Conservation (phyloP, 495 filamentous ascomycete genomes). For the Aspergillus conjunctus region DNA sequence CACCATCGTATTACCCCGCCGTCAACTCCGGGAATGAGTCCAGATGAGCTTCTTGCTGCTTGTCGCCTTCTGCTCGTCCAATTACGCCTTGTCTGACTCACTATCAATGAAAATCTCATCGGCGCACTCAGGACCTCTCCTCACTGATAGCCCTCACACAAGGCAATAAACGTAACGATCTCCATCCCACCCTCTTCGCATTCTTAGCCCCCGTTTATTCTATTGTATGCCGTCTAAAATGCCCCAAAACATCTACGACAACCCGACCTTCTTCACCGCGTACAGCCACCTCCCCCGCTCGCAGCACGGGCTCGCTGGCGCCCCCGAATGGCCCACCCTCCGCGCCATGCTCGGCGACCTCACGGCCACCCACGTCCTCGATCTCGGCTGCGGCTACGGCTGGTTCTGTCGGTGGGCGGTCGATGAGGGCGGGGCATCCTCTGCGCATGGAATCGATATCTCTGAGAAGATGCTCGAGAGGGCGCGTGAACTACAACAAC, state of each 20-base stretch:
- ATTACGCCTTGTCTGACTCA: too few species aligned
- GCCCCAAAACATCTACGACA: slow-evolving; percentile 31
- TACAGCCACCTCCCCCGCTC: slow-evolving; percentile 29
- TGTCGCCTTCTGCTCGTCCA: too few species aligned
- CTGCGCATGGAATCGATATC: slow-evolving; percentile 24
- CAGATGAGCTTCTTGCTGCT: too few species aligned
- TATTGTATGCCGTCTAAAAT: too few species aligned
- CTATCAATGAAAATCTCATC: too few species aligned
- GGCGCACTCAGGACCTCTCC: too few species aligned
- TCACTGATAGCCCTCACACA: too few species aligned
- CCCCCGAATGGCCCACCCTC: slow-evolving; percentile 30
- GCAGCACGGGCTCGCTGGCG: slow-evolving; percentile 21
- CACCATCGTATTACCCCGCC: too few species aligned
- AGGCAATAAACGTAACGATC: too few species aligned
- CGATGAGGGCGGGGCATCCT: slow-evolving; percentile 15
- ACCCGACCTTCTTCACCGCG: slow-evolving; percentile 25
- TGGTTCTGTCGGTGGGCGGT: slow-evolving; percentile 32
- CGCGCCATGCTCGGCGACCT: slow-evolving; percentile 18
- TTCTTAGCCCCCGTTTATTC: too few species aligned
- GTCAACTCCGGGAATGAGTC: too few species aligned
- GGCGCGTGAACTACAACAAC: slow-evolving; percentile 16
- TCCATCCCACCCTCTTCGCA: too few species aligned
- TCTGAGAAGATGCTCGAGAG: slow-evolving; percentile 28
- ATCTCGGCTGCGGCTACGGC: slow-evolving; percentile 31
- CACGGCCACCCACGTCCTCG: slow-evolving; percentile 8